These are phyloP conservation scores for Auriscalpium microsporum DNA, from an alignment of 768 basidiomycete species.

Conservation along the genomic window DNA sequence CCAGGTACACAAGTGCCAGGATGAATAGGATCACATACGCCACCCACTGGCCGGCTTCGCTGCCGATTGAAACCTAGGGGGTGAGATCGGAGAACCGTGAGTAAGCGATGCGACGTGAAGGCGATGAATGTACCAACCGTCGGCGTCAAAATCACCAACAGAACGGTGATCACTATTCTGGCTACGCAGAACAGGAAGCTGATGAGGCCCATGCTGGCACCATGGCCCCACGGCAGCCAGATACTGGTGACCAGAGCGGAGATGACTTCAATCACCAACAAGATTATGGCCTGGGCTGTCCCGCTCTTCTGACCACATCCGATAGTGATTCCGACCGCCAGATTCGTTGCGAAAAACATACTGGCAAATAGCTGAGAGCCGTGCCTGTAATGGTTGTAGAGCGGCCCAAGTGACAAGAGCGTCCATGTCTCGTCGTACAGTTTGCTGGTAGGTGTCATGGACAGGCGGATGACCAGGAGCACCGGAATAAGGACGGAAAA, in stretches of 20 bases:
- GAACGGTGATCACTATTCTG: slow-evolving; percentile 80
- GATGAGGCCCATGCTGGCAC: slow-evolving; percentile 93
- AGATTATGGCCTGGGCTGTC: slow-evolving; percentile 84
- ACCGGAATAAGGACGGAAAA: slow-evolving; percentile 74
- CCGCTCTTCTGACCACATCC: slow-evolving; percentile 88
- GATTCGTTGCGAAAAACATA: slow-evolving; percentile 72
- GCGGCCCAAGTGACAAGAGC: slow-evolving; percentile 78
- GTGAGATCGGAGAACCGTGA: slow-evolving; percentile 11
- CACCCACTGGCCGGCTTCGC: slow-evolving; percentile 83
- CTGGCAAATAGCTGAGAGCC: slow-evolving; percentile 85
- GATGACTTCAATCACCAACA: slow-evolving; percentile 81
- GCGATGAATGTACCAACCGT: slow-evolving; percentile 47
- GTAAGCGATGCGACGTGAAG: slow-evolving; percentile 6
- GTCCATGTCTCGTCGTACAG: slow-evolving; percentile 94
- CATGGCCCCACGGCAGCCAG: slow-evolving; percentile 95
- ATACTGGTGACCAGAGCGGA: slow-evolving; percentile 84
- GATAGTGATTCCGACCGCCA: slow-evolving; percentile 76
- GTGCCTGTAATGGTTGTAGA: slow-evolving; percentile 92
- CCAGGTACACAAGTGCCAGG: slow-evolving; percentile 71
- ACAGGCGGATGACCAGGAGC: slow-evolving; percentile 68
- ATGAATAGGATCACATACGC: slow-evolving; percentile 89
- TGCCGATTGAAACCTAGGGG: slow-evolving; percentile 71
- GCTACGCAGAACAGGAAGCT: slow-evolving; percentile 91
- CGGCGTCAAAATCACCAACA: slow-evolving; percentile 85
- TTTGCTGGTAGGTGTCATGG: slow-evolving; percentile 75